A percentile compares a stretch with the other conserved stretches of the same genome.
phyloP scores from a whole-genome alignment of 202 grass and related monocot species.

The Schoenoplectus tabernaemontani region DNA sequence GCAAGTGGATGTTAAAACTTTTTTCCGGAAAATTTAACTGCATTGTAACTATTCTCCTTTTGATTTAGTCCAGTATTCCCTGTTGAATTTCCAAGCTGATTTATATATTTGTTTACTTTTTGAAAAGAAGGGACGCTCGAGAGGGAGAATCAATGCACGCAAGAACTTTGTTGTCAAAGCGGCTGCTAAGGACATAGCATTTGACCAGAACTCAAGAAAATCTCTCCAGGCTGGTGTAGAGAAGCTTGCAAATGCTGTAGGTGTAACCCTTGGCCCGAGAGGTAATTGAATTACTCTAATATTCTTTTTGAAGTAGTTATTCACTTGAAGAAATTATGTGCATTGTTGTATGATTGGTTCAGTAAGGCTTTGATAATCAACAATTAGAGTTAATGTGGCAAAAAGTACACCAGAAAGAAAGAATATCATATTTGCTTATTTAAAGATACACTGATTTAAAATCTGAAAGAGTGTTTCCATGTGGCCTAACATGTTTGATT shows the following conservation, averaged over 20 bases:
- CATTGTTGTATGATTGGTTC: background rate
- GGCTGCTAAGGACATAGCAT: constrained; percentile 67
- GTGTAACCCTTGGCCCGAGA: constrained; percentile 81
- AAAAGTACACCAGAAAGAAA: background rate
- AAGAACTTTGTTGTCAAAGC: constrained; percentile 26
- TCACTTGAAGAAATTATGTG: background rate
- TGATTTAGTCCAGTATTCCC: background rate
- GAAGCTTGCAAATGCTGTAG: constrained; percentile 87
- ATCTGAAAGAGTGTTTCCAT: background rate
- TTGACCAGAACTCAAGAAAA: constrained; percentile 56
- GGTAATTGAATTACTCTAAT: constrained; percentile 35
- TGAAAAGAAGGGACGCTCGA: background rate
- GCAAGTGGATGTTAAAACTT: background rate
- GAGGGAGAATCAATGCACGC: background rate
- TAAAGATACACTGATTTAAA: background rate
- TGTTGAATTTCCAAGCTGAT: background rate
- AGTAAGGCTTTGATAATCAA: background rate
- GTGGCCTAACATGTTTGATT: background rate
- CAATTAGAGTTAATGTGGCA: background rate
- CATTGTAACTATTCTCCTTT: background rate
- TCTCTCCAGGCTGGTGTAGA: constrained; percentile 74
- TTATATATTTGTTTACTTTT: background rate
- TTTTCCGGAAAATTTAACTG: background rate
- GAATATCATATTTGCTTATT: background rate
- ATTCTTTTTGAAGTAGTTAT: no score